Evolutionary conservation across 2,329 filamentous ascomycete genomes (phyloP).

Genomic region (Fusarium coicis): DNA sequence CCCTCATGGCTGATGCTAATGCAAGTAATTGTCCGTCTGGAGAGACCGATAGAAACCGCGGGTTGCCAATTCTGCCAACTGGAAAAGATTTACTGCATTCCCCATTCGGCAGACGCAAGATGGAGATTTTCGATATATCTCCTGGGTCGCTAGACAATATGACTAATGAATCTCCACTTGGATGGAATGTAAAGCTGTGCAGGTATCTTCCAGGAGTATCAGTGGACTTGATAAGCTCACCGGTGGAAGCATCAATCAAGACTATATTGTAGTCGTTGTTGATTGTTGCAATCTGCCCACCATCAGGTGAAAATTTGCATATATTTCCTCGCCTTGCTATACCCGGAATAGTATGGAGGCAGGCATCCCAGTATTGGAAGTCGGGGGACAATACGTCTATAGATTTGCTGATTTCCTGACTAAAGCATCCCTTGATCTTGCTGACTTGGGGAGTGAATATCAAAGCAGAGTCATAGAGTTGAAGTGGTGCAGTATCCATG

Average conservation of each 20-base stretch:
- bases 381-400: rapidly evolving
- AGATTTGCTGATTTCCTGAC: rapidly evolving
- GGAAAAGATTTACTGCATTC: rapidly evolving
- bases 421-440: rapidly evolving
- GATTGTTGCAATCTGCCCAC: rapidly evolving
- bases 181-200: rapidly evolving
- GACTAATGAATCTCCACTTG: rapidly evolving
- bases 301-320: background rate
- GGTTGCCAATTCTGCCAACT: rapidly evolving
- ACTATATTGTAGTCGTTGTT: rapidly evolving
- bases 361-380: rapidly evolving
- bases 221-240: rapidly evolving
- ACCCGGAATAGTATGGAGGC: background rate
- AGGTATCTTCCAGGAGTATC: rapidly evolving
- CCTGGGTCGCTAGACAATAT: rapidly evolving
- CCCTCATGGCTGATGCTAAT: rapidly evolving
- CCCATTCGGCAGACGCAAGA: rapidly evolving
- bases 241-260: rapidly evolving
- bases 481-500: background rate
- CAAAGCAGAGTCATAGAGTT: background rate
- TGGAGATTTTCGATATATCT: no score
- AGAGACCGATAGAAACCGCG: rapidly evolving
- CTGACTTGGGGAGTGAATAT: background rate
- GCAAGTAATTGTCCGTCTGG: background rate
- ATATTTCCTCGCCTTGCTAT: rapidly evolving